phyloP scores from a whole-genome alignment of 2,329 filamentous ascomycete species.

The Monilinia fructicola region DNA sequence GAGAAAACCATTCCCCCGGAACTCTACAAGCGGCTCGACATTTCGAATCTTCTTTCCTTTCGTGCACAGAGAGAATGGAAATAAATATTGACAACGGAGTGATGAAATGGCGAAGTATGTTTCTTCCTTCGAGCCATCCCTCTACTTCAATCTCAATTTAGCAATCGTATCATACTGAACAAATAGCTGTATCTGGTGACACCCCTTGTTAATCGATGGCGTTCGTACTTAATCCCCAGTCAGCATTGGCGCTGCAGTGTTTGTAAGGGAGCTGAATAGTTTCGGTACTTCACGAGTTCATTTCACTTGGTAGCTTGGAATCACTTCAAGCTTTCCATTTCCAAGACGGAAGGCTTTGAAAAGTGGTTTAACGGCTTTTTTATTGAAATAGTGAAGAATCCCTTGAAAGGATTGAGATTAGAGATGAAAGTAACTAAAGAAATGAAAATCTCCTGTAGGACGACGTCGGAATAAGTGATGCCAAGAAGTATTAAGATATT shows the following conservation, averaged over 20 bases:
- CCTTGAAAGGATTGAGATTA: background rate
- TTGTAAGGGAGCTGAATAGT: constrained; percentile 4
- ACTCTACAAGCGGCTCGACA: background rate
- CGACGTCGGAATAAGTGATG: constrained; percentile 6
- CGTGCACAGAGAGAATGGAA: background rate
- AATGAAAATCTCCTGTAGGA: background rate
- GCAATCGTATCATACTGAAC: background rate
- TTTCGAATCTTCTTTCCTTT: background rate
- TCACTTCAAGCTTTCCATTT: constrained; percentile 1
- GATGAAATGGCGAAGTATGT: background rate
- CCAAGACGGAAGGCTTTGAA: constrained; percentile 10
- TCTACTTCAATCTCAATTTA: background rate
- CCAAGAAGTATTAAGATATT: background rate
- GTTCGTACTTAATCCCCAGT: constrained; percentile 3
- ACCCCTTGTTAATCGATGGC: background rate
- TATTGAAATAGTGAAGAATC: background rate
- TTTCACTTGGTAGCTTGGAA: constrained; percentile 10
- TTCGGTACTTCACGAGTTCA: constrained; percentile 12
- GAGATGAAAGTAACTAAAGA: background rate
- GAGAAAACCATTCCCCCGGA: background rate
- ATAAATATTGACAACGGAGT: background rate
- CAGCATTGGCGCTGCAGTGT: constrained; percentile 17
- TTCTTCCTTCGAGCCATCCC: background rate
- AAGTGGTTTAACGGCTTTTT: background rate
- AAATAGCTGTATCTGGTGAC: constrained; percentile 9